phyloP scores from a whole-genome alignment of 1,284 basidiomycete species.

The Irpex sp. region DNA sequence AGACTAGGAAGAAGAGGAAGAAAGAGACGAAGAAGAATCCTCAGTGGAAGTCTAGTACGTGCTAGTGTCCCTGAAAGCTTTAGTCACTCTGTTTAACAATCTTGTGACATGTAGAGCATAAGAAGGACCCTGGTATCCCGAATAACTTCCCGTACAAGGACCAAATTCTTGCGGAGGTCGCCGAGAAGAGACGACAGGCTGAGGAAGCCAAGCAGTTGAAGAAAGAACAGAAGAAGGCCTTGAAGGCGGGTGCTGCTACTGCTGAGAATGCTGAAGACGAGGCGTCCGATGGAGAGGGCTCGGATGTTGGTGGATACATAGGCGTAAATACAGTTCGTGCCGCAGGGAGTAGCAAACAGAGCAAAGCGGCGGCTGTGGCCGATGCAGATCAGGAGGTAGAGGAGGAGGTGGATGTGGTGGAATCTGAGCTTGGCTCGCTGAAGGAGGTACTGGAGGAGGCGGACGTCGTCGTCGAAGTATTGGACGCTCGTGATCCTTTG shows the following conservation, averaged over 20 bases:
- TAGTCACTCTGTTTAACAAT: too few relatives aligned
- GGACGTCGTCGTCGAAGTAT: constrained; percentile 81
- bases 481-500: constrained; percentile 84
- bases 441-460: constrained; percentile 76
- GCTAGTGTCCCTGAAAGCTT: too few relatives aligned
- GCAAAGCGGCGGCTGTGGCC: background rate
- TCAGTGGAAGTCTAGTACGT: constrained; percentile 86
- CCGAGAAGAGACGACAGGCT: constrained; percentile 72
- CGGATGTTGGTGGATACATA: background rate
- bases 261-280: constrained; percentile 30
- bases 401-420: constrained; percentile 39
- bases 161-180: constrained; percentile 89
- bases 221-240: constrained; percentile 58
- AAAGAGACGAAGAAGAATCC: constrained; percentile 81
- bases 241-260: constrained; percentile 27
- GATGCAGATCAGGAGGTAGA: constrained; percentile 31
- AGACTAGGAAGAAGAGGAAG: constrained; percentile 75
- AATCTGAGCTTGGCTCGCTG: constrained; percentile 65
- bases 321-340: constrained; percentile 14
- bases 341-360: constrained; percentile 24
- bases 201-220: constrained; percentile 68
- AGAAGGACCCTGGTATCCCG: constrained; percentile 94
- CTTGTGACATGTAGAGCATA: constrained; percentile 45
- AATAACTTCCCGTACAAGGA: constrained; percentile 98
- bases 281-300: constrained; percentile 1